Conservation (phyloP, 2,329 filamentous ascomycete genomes). For the Botryotinia globosa region DNA sequence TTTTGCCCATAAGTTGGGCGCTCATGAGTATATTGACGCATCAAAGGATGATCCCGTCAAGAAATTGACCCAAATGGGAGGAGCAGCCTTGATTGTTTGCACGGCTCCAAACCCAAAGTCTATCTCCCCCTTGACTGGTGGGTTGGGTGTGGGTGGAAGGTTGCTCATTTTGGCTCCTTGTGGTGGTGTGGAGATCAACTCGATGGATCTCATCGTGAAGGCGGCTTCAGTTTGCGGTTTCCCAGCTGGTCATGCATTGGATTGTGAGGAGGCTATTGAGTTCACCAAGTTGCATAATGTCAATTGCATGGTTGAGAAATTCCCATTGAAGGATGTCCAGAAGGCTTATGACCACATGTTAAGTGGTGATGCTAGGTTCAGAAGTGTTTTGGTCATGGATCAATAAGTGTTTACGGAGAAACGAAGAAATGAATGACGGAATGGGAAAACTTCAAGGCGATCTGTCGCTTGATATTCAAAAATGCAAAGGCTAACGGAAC, state of each 20-base stretch:
- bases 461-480: not conserved
- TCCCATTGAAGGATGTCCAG: slow-evolving; percentile 50
- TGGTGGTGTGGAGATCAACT: slow-evolving; percentile 47
- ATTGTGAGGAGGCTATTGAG: slow-evolving; percentile 63
- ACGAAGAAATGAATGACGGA: not conserved
- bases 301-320: slow-evolving; percentile 64
- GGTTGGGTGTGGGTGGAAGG: slow-evolving; percentile 54
- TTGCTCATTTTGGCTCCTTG: slow-evolving; percentile 57
- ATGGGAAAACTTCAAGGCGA: accelerated
- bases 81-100: slow-evolving; percentile 58
- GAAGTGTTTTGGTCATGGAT: slow-evolving; percentile 34
- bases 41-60: slow-evolving; percentile 48
- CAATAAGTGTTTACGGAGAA: not conserved
- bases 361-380: slow-evolving; percentile 34
- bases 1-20: slow-evolving; percentile 62
- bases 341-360: slow-evolving; percentile 37
- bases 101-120: slow-evolving; percentile 60
- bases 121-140: slow-evolving; percentile 52
- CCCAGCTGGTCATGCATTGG: slow-evolving; percentile 60
- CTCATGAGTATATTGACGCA: slow-evolving; percentile 58
- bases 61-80: slow-evolving; percentile 56
- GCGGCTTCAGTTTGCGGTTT: slow-evolving; percentile 62
- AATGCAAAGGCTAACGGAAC: not conserved
- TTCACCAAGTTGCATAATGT: slow-evolving; percentile 62
- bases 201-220: slow-evolving; percentile 43